phyloP scores from a whole-genome alignment of 352 stramenopile genomes.

The Phytophthora vignae region DNA sequence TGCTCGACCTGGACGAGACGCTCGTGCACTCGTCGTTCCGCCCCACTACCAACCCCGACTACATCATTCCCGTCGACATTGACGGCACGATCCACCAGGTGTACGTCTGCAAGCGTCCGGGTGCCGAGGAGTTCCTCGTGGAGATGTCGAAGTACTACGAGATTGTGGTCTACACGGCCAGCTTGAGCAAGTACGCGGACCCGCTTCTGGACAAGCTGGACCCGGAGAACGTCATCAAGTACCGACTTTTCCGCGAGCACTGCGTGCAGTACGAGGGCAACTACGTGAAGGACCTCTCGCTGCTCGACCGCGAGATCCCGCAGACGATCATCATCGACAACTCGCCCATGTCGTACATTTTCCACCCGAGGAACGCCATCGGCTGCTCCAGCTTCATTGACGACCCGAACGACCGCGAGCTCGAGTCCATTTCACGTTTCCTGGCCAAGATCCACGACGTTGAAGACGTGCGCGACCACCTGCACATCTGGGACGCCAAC shows the following conservation, averaged over 20 bases:
- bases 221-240: constrained; percentile 89
- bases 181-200: constrained; percentile 97
- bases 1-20: constrained; percentile 98
- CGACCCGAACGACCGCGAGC: constrained; percentile 87
- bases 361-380: constrained; percentile 94
- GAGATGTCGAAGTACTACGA: constrained; percentile 97
- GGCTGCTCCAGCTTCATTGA: constrained; percentile 92
- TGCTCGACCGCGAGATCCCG: constrained; percentile 94
- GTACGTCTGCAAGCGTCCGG: constrained; percentile 93
- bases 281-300: constrained; percentile 98
- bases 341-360: constrained; percentile 98
- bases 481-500: constrained; percentile 74
- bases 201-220: constrained; percentile 97
- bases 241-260: constrained; percentile 93
- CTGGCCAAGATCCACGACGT: constrained; percentile 56
- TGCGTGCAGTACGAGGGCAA: constrained; percentile 97
- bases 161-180: constrained; percentile 98
- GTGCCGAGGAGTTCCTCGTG: constrained; percentile 96
- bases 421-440: constrained; percentile 87
- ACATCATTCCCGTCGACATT: constrained; percentile 98
- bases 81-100: constrained; percentile 89
- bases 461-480: constrained; percentile 74
- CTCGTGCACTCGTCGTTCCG: constrained; percentile 98
- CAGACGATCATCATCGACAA: constrained; percentile 99
- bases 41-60: constrained; percentile 94